These are phyloP conservation scores for Neophaeococcomyces mojaviensis DNA, from an alignment of 2,329 filamentous ascomycete genomes.

Conservation along the genomic window DNA sequence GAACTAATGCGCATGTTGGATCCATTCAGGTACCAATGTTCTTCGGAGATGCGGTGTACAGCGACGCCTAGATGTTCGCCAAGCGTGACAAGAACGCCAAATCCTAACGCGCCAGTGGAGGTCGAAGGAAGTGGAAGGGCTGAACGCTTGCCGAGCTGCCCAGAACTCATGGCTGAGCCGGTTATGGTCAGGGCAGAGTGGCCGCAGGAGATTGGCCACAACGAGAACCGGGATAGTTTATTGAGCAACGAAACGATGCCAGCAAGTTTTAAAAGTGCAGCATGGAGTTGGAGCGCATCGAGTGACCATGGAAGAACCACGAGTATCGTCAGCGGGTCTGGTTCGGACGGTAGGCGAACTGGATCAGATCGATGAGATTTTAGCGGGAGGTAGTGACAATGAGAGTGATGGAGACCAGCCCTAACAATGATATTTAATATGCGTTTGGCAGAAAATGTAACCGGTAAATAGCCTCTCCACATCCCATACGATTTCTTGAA, in stretches of 20 bases:
- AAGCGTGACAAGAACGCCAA: not conserved
- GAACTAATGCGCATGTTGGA: not conserved
- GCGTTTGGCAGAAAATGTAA: too few relatives aligned
- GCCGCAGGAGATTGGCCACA: not conserved
- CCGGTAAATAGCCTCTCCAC: too few relatives aligned
- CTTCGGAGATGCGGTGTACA: slow-evolving; percentile 1
- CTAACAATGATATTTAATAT: too few relatives aligned
- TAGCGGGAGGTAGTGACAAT: too few relatives aligned
- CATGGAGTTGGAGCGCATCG: not conserved
- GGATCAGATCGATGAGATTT: not conserved
- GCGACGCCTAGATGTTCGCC: not conserved
- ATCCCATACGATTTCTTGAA: too few relatives aligned
- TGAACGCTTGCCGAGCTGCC: not conserved
- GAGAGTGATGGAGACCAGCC: too few relatives aligned
- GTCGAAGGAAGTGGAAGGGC: not conserved
- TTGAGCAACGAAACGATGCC: too few relatives aligned
- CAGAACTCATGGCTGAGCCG: slow-evolving; percentile 2
- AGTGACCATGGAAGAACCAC: not conserved
- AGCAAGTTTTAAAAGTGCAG: not conserved
- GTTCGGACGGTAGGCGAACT: too few relatives aligned
- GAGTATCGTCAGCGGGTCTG: not conserved
- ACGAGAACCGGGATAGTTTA: too few relatives aligned
- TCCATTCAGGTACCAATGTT: slow-evolving; percentile 1
- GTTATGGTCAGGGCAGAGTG: not conserved
- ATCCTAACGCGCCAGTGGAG: not conserved